Evolutionary conservation across 2,329 filamentous ascomycete species (phyloP).

Genomic region (Zymoseptoria passerinii): DNA sequence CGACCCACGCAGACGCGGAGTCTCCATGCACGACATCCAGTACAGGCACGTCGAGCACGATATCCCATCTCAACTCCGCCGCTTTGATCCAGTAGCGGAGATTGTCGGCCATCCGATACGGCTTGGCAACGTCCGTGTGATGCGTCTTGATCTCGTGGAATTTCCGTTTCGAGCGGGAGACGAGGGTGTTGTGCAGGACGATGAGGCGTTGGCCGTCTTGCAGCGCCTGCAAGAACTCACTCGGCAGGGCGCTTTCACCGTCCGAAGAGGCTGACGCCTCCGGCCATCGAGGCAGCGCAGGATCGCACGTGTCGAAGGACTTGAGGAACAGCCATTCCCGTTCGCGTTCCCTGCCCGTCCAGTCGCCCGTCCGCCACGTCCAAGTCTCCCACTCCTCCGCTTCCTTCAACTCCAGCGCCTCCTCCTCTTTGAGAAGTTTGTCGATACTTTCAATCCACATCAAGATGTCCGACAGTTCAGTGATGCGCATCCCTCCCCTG

Average conservation of each 20-base stretch:
- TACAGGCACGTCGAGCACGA: slow-evolving; percentile 72
- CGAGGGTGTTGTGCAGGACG: slow-evolving; percentile 79
- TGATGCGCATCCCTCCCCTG: slow-evolving; percentile 66
- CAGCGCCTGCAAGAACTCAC: slow-evolving; percentile 66
- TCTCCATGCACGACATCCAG: slow-evolving; percentile 76
- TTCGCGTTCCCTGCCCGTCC: slow-evolving; percentile 62
- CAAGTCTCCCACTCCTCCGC: slow-evolving; percentile 60
- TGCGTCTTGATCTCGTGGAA: slow-evolving; percentile 85
- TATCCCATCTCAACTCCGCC: slow-evolving; percentile 87
- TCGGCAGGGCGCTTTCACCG: slow-evolving; percentile 16
- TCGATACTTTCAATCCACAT: slow-evolving; percentile 74
- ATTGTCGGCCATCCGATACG: slow-evolving; percentile 89
- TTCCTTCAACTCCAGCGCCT: slow-evolving; percentile 68
- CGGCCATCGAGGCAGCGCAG: slow-evolving; percentile 61
- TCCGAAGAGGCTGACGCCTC: slow-evolving; percentile 27
- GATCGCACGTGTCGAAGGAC: slow-evolving; percentile 58
- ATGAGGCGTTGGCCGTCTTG: slow-evolving; percentile 75
- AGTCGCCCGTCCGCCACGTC: slow-evolving; percentile 74
- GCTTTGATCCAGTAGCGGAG: slow-evolving; percentile 94
- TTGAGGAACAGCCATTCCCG: slow-evolving; percentile 74
- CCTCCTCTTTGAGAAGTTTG: slow-evolving; percentile 66
- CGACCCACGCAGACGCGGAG: slow-evolving; percentile 58
- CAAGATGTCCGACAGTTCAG: slow-evolving; percentile 68
- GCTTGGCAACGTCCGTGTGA: slow-evolving; percentile 89
- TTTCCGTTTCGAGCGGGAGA: slow-evolving; percentile 73